Conservation (phyloP, 805 yeast species). For the Candida boleticola region DNA sequence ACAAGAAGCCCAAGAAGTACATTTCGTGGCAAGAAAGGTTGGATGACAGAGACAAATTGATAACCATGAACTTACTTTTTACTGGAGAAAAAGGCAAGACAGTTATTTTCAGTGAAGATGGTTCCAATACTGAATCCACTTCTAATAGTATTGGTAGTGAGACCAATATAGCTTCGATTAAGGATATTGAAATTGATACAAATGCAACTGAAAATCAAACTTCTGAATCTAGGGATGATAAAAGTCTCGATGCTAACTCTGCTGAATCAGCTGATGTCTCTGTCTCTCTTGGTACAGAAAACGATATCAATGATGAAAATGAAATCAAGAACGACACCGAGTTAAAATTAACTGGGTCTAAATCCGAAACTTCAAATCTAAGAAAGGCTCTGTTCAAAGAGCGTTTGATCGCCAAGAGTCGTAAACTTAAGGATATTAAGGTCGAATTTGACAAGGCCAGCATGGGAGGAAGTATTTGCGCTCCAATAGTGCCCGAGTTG, state of each 20-base stretch:
- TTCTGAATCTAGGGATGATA: not conserved
- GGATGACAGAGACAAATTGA: conserved; percentile 25
- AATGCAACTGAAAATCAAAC: conserved; percentile 2
- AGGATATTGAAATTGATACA: conserved; percentile 10
- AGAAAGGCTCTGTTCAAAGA: conserved; percentile 24
- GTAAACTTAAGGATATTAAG: conserved; percentile 8
- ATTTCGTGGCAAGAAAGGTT: conserved; percentile 38
- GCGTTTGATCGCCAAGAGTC: conserved; percentile 20
- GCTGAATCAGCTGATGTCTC: not conserved
- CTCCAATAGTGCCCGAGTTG: conserved; percentile 26
- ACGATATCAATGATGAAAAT: conserved; percentile 5
- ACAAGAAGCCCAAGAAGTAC: conserved; percentile 27
- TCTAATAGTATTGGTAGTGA: conserved; percentile 4
- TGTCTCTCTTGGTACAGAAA: not conserved
- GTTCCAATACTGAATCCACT: not conserved
- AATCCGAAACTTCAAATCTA: not conserved
- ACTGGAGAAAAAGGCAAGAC: conserved; percentile 16
- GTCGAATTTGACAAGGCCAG: conserved; percentile 1
- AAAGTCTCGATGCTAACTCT: not conserved
- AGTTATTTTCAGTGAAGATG: conserved; percentile 22
- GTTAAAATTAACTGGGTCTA: conserved; percentile 1
- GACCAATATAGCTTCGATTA: conserved; percentile 7
- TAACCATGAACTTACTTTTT: conserved; percentile 20
- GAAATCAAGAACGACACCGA: conserved; percentile 4
- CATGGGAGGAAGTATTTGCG: conserved; percentile 7